These are phyloP conservation scores for Laetiporus sulphureus DNA, from an alignment of 1,284 basidiomycete species.

Conservation along the genomic window DNA sequence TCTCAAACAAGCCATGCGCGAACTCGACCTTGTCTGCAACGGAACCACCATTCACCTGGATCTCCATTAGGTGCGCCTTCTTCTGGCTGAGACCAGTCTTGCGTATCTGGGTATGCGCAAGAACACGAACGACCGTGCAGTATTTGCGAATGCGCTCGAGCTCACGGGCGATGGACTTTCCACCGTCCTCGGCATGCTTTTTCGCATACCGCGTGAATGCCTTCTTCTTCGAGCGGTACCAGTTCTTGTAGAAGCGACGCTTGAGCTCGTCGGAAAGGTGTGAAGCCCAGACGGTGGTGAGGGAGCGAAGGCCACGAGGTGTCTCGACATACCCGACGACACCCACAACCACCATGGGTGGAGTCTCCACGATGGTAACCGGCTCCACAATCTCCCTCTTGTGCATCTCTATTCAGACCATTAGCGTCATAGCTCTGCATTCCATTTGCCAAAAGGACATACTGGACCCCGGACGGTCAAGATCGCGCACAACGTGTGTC, in stretches of 20 bases:
- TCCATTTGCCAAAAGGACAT: constrained; percentile 29
- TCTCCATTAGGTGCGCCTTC: constrained; percentile 99
- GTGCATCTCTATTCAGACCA: constrained; percentile 79
- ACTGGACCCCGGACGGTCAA: constrained; percentile 98
- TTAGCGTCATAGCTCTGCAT: constrained; percentile 3
- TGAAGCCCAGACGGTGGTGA: constrained; percentile 80
- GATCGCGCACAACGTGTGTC: constrained; percentile 99
- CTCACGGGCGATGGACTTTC: constrained; percentile 90
- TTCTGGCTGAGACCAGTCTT: constrained; percentile 98
- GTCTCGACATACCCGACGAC: constrained; percentile 99
- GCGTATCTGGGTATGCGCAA: constrained; percentile 97
- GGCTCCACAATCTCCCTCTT: constrained; percentile 99
- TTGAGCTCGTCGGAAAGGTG: constrained; percentile 89
- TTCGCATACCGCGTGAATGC: constrained; percentile 99
- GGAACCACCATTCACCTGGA: constrained; percentile 98
- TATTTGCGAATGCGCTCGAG: constrained; percentile 99
- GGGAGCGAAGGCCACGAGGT: constrained; percentile 92
- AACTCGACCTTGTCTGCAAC: constrained; percentile 98
- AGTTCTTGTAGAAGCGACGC: constrained; percentile 99
- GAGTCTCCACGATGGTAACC: constrained; percentile 94
- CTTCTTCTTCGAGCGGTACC: constrained; percentile 99
- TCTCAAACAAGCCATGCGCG: constrained; percentile 94
- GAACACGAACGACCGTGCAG: constrained; percentile 98
- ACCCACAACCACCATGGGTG: constrained; percentile 95
- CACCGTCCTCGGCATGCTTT: constrained; percentile 96